Base-by-base conservation (phyloP, 2,329 filamentous ascomycete genomes). In the Bipolaris sorokiniana region DNA sequence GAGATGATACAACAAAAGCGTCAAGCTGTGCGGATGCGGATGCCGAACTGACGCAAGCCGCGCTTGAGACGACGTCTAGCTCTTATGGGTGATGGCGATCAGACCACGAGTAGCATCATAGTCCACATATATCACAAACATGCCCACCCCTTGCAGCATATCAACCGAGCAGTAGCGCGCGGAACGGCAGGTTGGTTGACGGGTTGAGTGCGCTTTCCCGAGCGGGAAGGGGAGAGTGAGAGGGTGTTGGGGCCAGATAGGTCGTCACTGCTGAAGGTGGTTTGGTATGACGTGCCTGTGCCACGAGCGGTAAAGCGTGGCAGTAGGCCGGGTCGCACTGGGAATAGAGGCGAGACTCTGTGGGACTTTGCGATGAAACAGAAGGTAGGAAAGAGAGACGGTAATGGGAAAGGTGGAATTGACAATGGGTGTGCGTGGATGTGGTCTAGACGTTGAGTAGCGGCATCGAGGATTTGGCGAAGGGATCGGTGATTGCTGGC, bases 211-310 rank as follows among this genome's bases (percentile, higher is more conserved):
- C 15, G 20, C 20, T 38, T 47, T 28, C 42, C 36, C 36, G 23
- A 13, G 15, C 36, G 16, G 40, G 26, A 50, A 54, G 33, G 44
- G 38, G 22, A 36, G 23, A 7, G 23, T 6, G 23, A 26, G 34
- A 33, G 23, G 26, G 57, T 56, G 54, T 36, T 44, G 58, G 52
- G 48, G 48, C 44, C 33, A 55, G 16, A 28, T 16, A 15, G 26
- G 26, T 28, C 26, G 34, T 51, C 44, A 52, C 52, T 34, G 42
- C 33, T 38, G 40, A 23, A 44, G 59, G 50, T 58, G 56, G 51
- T 53, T 59, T 64, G 53, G 36, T 58, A 64, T 54, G 55, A 56
- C 49, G 59, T 47, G 31, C 38, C 28, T 28, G 31, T 20, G 52
- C 51, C 54, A 54, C 54, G 31, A 20, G 42, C 26, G 47, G 22